Conservation (phyloP, 257 asterid species). For the Penstemon newberryi region DNA sequence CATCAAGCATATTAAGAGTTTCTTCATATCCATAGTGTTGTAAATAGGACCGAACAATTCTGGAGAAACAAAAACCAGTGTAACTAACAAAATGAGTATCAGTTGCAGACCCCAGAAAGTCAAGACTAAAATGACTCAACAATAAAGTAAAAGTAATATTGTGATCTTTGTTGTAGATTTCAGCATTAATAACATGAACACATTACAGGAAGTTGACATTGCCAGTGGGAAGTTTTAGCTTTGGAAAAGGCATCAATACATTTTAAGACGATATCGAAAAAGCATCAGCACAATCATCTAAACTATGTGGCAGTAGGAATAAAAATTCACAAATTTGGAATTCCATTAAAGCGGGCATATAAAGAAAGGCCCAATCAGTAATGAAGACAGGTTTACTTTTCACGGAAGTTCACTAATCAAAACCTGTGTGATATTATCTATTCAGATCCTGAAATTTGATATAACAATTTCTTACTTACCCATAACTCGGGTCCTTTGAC, state of each 20-base stretch:
- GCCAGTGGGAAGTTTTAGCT: background rate
- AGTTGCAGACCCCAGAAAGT: conserved; percentile 11
- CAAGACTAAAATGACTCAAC: background rate
- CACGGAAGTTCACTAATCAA: conserved; percentile 13
- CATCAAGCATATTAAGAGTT: conserved; percentile 66
- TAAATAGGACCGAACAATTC: conserved; percentile 82
- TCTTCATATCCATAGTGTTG: conserved; percentile 94
- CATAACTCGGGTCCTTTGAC: conserved; percentile 78
- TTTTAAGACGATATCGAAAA: no score
- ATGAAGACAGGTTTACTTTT: conserved; percentile 1
- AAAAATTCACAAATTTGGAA: conserved; percentile 9
- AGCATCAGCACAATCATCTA: background rate
- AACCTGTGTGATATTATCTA: background rate
- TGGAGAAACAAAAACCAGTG: conserved; percentile 31
- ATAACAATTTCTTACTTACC: conserved; percentile 47
- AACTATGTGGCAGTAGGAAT: conserved; percentile 12
- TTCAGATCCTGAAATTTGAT: conserved; percentile 6
- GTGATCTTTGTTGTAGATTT: background rate
- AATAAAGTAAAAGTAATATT: background rate
- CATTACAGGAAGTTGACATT: conserved; percentile 5
- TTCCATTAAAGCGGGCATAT: background rate
- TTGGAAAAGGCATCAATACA: conserved; percentile 1
- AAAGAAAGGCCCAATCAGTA: background rate
- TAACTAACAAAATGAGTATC: conserved; percentile 14
- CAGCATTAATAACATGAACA: conserved; percentile 3